Base-by-base conservation (phyloP, 2,329 filamentous ascomycete genomes). In the Coleophoma crateriformis region DNA sequence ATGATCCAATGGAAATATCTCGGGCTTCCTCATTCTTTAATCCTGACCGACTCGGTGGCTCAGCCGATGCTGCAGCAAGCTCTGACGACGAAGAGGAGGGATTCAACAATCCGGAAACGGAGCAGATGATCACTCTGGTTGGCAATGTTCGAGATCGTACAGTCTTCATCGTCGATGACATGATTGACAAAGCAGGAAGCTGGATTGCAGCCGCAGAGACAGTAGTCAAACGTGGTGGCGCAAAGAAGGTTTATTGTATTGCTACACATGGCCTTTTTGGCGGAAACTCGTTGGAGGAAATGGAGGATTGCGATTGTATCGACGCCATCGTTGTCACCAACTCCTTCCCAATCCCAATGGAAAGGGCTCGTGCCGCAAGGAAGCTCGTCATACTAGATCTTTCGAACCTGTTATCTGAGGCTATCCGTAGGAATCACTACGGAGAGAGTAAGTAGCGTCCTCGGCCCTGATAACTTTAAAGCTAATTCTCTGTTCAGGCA, bases 131-230 rank as follows among this genome's bases (percentile, higher is more conserved):
- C 61, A 99, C 94, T 0, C 77, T 99, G n/a, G 94, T 99, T 13
- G 94, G 94, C 53, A 89, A 97, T 61, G 94, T 99, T 52, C 87
- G 84, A 64, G 84, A 89, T 64, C 83, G 89, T 51, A 85, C 89
- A 0, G 94, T 97, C 48, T 87, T 99, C 65, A 90, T 99, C 53
- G 88, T 99, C 45, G 94, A 99, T 67, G 94, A 99, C 67, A 97
- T 99, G 88, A 96, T 99, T 63, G 94, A 99, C 72, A 96, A 96
- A 72, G 85, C 90, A 10, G 89, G 87, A 13, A 96, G 90, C 7
- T 99, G 94, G 94, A 95, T 99, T 58, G 92, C 92, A 6, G 94
- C 94, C 7, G 94, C 94, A 12, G 94, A 99, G 74, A 95, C 91
- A 1, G 92, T 96, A 2, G 88, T 96, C 47, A 97, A 97, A 76